Evolutionary conservation across 306 rosid species (phyloP).

Genomic region (Benincasa hispida): DNA sequence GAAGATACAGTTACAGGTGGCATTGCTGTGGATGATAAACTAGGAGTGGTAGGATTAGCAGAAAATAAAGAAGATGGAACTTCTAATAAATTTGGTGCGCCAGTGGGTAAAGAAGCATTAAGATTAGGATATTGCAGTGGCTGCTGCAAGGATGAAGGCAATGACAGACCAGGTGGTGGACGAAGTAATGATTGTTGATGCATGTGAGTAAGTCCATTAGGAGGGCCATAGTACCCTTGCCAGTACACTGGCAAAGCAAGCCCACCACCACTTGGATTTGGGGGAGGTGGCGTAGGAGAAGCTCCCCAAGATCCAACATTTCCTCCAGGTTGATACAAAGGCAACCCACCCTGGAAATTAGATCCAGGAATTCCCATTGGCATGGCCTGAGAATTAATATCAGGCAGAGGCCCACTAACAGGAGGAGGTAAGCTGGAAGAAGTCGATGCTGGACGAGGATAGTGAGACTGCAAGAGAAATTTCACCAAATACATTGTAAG

Average conservation of each 20-base stretch:
- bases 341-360: constrained; percentile 55
- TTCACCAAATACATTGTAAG: constrained; percentile 12
- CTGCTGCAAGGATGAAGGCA: constrained; percentile 70
- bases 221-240: constrained; percentile 93
- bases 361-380: constrained; percentile 66
- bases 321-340: constrained; percentile 85
- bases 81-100: constrained; percentile 54
- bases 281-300: constrained; percentile 57
- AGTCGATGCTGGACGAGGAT: constrained; percentile 42
- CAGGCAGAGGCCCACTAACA: constrained; percentile 55
- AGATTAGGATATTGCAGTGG: constrained; percentile 68
- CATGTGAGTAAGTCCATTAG: constrained; percentile 66
- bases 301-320: constrained; percentile 74
- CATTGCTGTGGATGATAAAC: constrained; percentile 27
- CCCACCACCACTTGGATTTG: constrained; percentile 61
- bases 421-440: constrained; percentile 50
- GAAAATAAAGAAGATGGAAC: constrained; percentile 40
- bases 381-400: constrained; percentile 44
- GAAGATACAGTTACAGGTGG: constrained; percentile 24
- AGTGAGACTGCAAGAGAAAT: constrained; percentile 69
- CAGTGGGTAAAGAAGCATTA: constrained; percentile 42
- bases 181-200: constrained; percentile 73
- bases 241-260: constrained; percentile 87
- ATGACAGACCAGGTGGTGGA: constrained; percentile 67
- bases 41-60: constrained; percentile 24